Base-by-base conservation (phyloP, 371 early-diverging fungal genomes). In the Mucor circinelloides region DNA sequence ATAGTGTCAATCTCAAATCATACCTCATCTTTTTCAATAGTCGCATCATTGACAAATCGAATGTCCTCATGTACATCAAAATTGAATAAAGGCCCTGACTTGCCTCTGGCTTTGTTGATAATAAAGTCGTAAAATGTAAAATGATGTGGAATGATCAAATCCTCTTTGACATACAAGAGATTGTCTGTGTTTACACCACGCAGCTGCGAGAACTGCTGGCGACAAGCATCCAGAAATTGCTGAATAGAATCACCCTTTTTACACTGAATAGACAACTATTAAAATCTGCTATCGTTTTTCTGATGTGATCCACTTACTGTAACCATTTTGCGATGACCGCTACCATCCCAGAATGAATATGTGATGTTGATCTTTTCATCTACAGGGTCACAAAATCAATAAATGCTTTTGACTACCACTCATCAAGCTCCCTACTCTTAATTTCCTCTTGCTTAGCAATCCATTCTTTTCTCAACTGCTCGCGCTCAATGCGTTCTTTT, bases 121-220 rank as follows among this genome's bases (percentile, higher is more conserved):
- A 97, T 97, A 62, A 97, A 95, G 73, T 97, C 97, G 80, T 97
- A 97, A 71, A 97, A 97, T 6, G 97, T 93, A 74, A 92, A 94
- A 68, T 96, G 95, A 76, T 96, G 96, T 19, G 97, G 97, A 61
- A 97, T 94, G 66, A 97, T 95, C 64, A 97, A 72, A 85, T 97
- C 97, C 81, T 97, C 97, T 75, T 97, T 97, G 56, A 97, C 87
- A 72, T 94, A 97, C 60, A 97, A 83, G 71, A 97, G 68, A 67
- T 94, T 93, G 69, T 97, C 97, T 34, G 91, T 93, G 66, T 90
- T 91, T 25, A 93, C 85, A 13, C 90, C 87, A 13, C 95, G 87
- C 27, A 97, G 75, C 69, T 96, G 90, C 38, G 91, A 89, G 57
- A 92, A 89, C 70, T 96, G 95, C 32, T 83, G 83, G 7, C 92